Evolutionary conservation across 116 monocot genomes (phyloP), one percentile per base, ranked within the genome.

Genomic region (Iris pallida): DNA sequence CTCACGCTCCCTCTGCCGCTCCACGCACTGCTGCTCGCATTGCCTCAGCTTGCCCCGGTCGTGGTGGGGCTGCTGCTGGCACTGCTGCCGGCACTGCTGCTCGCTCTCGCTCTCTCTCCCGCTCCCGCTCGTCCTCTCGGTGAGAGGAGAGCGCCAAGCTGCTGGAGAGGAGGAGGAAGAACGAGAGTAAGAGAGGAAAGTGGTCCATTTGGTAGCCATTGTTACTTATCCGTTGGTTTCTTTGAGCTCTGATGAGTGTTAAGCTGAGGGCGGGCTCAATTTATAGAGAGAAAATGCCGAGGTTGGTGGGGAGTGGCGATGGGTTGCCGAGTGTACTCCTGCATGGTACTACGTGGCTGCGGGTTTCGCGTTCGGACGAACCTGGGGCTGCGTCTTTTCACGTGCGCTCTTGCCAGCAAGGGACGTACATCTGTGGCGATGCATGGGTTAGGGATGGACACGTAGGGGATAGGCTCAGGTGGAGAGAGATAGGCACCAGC

Each of bases 11-110:
- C n/a, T n/a, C n/a, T n/a, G n/a, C n/a, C n/a, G n/a, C n/a, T n/a
- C n/a, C n/a, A n/a, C n/a, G n/a, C n/a, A n/a, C n/a, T 72, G 60
- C 30, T 61, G 65, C 52, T 55, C 56, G 66, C 78, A 78, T 30
- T 55, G 18, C 18, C 55, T 55, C 40, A 14, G 30, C 70, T 51
- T 20, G 46, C 45, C 30, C 10, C 45, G 71, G 44, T 65, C 55
- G 13, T 76, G 11, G n/a, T n/a, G n/a, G n/a, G n/a, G n/a, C n/a
- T n/a, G n/a, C n/a, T n/a, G n/a, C 48, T 11, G 48, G 48, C 55
- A n/a, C 16, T 59, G 20, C 51, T 65, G 10, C 64, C 48, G 48
- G 48, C 48, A 49, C 11, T 47, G 16, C 17, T 7, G 1, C 2
- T 8, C 4, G 12, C 40, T 18, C 43, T n/a, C 42, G 44, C 48